Conservation (phyloP, 768 basidiomycete genomes). For the Pulveroboletus sp. region DNA sequence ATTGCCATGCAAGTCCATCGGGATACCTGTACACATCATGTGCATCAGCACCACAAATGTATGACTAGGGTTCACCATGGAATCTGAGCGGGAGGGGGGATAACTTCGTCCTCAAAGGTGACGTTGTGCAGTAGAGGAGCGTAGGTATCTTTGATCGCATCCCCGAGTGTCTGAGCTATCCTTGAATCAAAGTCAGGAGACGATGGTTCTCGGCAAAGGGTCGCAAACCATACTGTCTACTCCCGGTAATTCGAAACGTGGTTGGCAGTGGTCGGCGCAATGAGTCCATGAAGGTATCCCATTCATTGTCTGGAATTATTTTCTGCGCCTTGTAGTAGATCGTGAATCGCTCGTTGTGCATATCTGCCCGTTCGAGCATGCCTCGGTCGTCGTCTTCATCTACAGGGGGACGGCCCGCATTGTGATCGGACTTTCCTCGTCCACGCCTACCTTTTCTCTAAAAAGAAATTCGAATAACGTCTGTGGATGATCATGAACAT, state of each 20-base stretch:
- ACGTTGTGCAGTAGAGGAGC: slow-evolving; percentile 74
- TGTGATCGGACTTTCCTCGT: slow-evolving; percentile 10
- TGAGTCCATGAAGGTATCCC: slow-evolving; percentile 65
- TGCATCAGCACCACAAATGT: background rate
- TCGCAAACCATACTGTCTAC: slow-evolving; percentile 61
- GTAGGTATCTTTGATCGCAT: slow-evolving; percentile 72
- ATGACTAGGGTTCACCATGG: slow-evolving; percentile 58
- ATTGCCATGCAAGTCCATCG: slow-evolving; percentile 92
- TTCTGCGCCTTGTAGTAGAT: slow-evolving; percentile 74
- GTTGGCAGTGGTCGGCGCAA: slow-evolving; percentile 80
- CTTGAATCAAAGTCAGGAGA: slow-evolving; percentile 36
- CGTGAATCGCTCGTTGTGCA: slow-evolving; percentile 68
- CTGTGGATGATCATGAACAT: background rate
- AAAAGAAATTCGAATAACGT: background rate
- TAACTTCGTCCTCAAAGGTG: slow-evolving; percentile 68
- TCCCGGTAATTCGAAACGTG: slow-evolving; percentile 91
- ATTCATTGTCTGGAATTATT: slow-evolving; percentile 76
- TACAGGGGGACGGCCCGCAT: slow-evolving; percentile 1
- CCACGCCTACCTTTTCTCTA: slow-evolving; percentile 21
- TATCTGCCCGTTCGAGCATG: slow-evolving; percentile 56
- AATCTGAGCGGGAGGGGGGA: slow-evolving; percentile 80
- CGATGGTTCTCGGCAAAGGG: background rate
- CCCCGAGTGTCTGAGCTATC: slow-evolving; percentile 71
- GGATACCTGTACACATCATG: slow-evolving; percentile 67
- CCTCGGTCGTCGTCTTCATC: slow-evolving; percentile 45